Percentiles rank a stretch among this genome's conserved stretches.
Conservation (phyloP, 2,329 filamentous ascomycete genomes). For the Fusarium subglutinans region DNA sequence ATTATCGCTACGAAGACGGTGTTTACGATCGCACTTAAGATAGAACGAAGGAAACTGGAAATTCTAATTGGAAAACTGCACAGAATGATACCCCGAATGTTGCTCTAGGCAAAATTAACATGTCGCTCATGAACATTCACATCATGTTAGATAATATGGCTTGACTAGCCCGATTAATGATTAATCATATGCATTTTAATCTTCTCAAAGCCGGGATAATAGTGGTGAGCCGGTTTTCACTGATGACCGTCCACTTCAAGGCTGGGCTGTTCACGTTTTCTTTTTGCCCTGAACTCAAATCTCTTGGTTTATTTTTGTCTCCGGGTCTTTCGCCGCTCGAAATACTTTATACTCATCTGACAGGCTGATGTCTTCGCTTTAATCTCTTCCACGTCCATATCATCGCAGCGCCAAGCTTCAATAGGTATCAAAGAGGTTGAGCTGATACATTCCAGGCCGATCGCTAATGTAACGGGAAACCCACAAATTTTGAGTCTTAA, state of each 20-base stretch:
- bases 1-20: conserved; percentile 51
- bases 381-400: not conserved
- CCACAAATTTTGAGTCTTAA: not conserved
- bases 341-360: not conserved
- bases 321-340: too few species aligned
- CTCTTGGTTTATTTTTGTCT: not conserved
- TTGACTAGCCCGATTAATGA: conserved; percentile 25
- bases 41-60: not conserved
- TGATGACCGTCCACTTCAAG: too few species aligned
- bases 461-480: not conserved
- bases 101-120: conserved; percentile 10
- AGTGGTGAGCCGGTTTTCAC: not conserved
- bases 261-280: not conserved
- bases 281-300: not conserved
- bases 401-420: not conserved
- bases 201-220: not conserved
- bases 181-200: conserved; percentile 17
- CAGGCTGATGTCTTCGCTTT: not conserved
- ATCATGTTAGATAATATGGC: conserved; percentile 17
- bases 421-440: not conserved
- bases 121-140: conserved; percentile 10
- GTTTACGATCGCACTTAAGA: conserved; percentile 45
- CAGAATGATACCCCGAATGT: conserved; percentile 28
- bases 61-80: not conserved
- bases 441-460: not conserved